A percentile compares a stretch with the other conserved stretches of the same genome.
Conservation (phyloP, 2,329 filamentous ascomycete species). For the Botryosphaeria dothidea region DNA sequence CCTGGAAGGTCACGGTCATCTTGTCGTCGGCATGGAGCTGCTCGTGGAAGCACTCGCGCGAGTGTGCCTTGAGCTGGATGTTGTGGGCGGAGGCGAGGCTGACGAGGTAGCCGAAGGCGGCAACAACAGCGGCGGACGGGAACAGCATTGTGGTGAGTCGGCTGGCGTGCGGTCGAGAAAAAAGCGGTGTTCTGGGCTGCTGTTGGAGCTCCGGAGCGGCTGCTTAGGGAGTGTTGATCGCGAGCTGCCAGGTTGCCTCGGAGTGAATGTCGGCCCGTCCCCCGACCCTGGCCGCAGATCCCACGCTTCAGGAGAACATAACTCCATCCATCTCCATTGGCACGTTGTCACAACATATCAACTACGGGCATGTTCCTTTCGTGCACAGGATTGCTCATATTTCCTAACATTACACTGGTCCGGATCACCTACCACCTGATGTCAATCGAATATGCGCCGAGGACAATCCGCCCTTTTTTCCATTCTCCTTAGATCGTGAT, state of each 20-base stretch:
- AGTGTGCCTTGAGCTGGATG: slow-evolving; percentile 91
- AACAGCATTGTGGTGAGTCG: slow-evolving; percentile 29
- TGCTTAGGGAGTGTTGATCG: slow-evolving; percentile 15
- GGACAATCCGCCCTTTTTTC: too few species aligned
- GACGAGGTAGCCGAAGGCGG: slow-evolving; percentile 59
- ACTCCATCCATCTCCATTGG: neutral
- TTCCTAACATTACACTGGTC: too few species aligned
- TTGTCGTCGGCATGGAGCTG: slow-evolving; percentile 87
- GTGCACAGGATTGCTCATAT: too few species aligned
- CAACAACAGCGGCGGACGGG: slow-evolving; percentile 33
- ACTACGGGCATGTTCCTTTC: neutral
- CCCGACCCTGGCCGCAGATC: slow-evolving; percentile 3
- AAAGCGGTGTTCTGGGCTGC: neutral
- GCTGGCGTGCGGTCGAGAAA: neutral
- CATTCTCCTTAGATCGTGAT: too few species aligned
- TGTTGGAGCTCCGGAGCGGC: slow-evolving; percentile 3
- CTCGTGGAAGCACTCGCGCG: slow-evolving; percentile 98
- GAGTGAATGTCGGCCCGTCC: neutral
- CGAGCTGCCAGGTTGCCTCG: slow-evolving; percentile 19
- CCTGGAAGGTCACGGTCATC: slow-evolving; percentile 99
- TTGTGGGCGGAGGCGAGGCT: slow-evolving; percentile 78
- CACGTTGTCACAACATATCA: neutral
- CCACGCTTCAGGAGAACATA: neutral
- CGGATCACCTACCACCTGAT: too few species aligned
- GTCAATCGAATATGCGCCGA: too few species aligned